These are phyloP conservation scores for Aspergillus tamarii DNA, from an alignment of 2,329 filamentous ascomycete species.

Conservation along the genomic window DNA sequence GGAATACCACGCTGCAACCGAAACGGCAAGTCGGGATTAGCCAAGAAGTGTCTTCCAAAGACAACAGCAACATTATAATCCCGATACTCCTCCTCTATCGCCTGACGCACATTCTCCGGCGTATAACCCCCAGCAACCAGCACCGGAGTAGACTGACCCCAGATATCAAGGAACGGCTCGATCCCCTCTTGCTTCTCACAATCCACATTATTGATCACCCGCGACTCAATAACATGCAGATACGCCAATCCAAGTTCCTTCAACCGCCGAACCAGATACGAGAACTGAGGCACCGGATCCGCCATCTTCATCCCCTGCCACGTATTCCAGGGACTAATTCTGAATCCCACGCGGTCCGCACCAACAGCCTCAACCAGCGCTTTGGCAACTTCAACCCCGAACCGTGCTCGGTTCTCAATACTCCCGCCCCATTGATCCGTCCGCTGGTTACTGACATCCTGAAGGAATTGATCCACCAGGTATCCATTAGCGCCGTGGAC, in stretches of 20 bases:
- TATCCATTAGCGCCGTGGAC: constrained; percentile 52
- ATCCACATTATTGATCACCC: constrained; percentile 10
- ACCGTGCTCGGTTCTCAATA: constrained; percentile 53
- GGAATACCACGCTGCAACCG: constrained; percentile 37
- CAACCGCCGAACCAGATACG: constrained; percentile 15
- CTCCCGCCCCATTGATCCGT: constrained; percentile 53
- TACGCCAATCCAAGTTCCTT: constrained; percentile 12
- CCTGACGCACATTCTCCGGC: constrained; percentile 5
- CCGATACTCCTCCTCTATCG: constrained; percentile 12
- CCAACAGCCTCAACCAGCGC: constrained; percentile 46
- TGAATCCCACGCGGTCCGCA: constrained; percentile 42
- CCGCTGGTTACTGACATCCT: constrained; percentile 49
- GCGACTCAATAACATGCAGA: constrained; percentile 18
- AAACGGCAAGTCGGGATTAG: constrained; percentile 47
- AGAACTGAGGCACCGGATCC: constrained; percentile 64
- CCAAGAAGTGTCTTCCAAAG: constrained; percentile 44
- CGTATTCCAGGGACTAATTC: constrained; percentile 43
- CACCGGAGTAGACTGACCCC: constrained; percentile 9
- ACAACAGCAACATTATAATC: constrained; percentile 30
- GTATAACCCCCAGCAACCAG: constrained; percentile 18
- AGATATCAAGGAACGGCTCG: constrained; percentile 12
- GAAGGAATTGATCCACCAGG: constrained; percentile 52
- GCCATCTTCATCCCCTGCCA: constrained; percentile 56
- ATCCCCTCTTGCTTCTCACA: constrained; percentile 14
- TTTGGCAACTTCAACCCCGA: constrained; percentile 55